A percentile compares a stretch with the other conserved stretches of the same genome.
Evolutionary conservation across 225 moss, liverwort and hornwort genomes (phyloP).

Genomic region (Polytrichum formosum): DNA sequence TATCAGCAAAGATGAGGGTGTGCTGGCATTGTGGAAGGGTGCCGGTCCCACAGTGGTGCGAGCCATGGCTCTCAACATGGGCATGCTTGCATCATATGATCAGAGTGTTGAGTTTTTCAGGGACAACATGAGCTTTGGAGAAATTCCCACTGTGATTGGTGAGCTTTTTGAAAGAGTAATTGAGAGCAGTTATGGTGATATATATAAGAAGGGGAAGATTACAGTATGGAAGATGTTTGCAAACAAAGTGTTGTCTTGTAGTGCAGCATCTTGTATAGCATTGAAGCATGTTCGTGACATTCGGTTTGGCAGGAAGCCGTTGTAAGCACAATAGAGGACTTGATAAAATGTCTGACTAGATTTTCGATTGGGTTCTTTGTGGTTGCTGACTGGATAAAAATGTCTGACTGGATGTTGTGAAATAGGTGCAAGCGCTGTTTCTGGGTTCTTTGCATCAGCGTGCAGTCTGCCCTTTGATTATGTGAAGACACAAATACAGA

Average conservation of each 20-base stretch:
- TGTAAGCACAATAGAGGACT: too few species aligned
- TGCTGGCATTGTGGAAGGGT: conserved; percentile 64
- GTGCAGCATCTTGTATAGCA: too few species aligned
- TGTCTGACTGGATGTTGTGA: neutral
- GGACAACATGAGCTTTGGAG: conserved; percentile 71
- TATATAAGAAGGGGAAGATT: too few species aligned
- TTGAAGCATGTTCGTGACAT: too few species aligned
- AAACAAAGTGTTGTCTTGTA: too few species aligned
- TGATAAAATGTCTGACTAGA: too few species aligned
- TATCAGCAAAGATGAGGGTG: conserved; percentile 48
- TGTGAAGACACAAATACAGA: conserved; percentile 96
- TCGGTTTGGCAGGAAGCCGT: too few species aligned
- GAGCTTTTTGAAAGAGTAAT: conserved; percentile 8
- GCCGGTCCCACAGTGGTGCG: conserved; percentile 67
- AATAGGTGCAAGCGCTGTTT: conserved; percentile 81
- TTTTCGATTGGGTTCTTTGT: too few species aligned
- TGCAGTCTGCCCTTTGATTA: conserved; percentile 96
- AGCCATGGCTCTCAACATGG: conserved; percentile 97
- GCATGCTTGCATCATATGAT: conserved; percentile 96
- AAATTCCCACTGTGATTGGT: conserved; percentile 69
- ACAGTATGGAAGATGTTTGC: too few species aligned
- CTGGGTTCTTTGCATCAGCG: conserved; percentile 91
- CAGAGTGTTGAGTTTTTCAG: conserved; percentile 86
- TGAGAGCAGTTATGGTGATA: neutral
- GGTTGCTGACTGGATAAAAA: too few species aligned